Base-by-base conservation (phyloP, 495 filamentous ascomycete species). In the Tuber aestivum region DNA sequence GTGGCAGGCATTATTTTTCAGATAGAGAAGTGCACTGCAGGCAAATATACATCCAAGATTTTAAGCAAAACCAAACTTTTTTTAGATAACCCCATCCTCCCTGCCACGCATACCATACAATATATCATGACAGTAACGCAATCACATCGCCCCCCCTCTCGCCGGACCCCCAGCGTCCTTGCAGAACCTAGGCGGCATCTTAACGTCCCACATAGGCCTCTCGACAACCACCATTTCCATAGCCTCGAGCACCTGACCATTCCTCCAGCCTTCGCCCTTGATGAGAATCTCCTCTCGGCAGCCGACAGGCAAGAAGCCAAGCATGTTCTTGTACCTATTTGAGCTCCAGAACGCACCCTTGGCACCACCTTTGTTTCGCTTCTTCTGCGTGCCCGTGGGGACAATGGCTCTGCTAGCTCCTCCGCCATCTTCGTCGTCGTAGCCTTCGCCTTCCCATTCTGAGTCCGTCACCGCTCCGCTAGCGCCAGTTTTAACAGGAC, bases 221-320 rank as follows among this genome's bases (percentile, higher is more conserved):
- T 99, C 95, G 3, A 97, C 88, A 70, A 97, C 83, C 0, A 91
- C 94, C 23, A 97, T 92, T 83, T 97, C 95, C 12, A 97, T 91
- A 82, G 96, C 94, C 8, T 94, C 84, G 8, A 85, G 83, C 71
- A 83, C 81, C 7, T 78, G 71, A 16, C 72, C 72, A 48, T 48
- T 78, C 70, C 37, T 50, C 27, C 83, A 83, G 38, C 85, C 81
- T 10, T 81, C 81, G 74, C 21, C 83, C 78, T 41, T 82, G 82
- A 32, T 82, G 78, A 23, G 72, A 75, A 76, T 32, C 72, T 27
- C 76, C 80, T 48, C 86, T 83, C 37, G 75, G 83, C 42, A 79
- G 27, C 86, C 85, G 38, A 99, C 84, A 27, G 91, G 90, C 21
- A 95, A 91, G 41, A 98, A 91, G 7, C 94, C 95, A 78, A 99